phyloP scores from a whole-genome alignment of 805 yeast genomes.

The Candida gorgasii region DNA sequence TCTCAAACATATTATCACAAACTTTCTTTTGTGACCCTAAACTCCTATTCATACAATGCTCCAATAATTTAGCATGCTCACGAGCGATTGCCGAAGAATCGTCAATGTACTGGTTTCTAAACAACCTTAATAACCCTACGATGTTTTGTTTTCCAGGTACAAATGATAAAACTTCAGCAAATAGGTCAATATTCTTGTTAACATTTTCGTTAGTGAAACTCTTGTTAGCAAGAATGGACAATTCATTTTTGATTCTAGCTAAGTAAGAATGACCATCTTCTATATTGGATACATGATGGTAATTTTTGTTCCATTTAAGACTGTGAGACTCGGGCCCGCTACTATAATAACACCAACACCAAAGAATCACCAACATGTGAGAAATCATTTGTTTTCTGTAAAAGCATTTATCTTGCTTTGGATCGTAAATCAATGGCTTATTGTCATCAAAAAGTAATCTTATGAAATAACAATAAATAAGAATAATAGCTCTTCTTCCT shows the following conservation, averaged over 20 bases:
- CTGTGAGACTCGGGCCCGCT: constrained; percentile 15
- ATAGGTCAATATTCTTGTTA: constrained; percentile 9
- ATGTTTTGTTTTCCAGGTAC: constrained; percentile 12
- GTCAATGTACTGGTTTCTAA: constrained; percentile 9
- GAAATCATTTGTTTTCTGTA: constrained; percentile 17
- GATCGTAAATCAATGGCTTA: constrained; percentile 7
- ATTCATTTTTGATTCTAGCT: constrained; percentile 10
- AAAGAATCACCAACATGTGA: constrained; percentile 15
- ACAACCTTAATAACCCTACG: constrained; percentile 16
- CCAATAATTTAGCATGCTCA: constrained; percentile 16
- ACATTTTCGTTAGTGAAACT: constrained; percentile 11
- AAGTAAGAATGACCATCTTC: constrained; percentile 14
- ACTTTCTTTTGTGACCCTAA: constrained; percentile 10
- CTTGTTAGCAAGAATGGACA: constrained; percentile 13
- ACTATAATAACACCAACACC: constrained; percentile 15
- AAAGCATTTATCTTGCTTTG: constrained; percentile 14
- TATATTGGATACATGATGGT: constrained; percentile 11
- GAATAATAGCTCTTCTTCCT: constrained; percentile 55
- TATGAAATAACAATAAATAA: constrained; percentile 12
- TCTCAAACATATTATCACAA: constrained; percentile 16
- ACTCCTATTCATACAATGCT: constrained; percentile 16
- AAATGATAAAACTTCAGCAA: constrained; percentile 12
- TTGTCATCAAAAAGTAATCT: constrained; percentile 9
- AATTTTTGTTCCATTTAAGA: constrained; percentile 1
- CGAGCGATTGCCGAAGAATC: constrained; percentile 16